Conservation (phyloP, 129 eudicot genomes). For the Kitagawia praeruptora region DNA sequence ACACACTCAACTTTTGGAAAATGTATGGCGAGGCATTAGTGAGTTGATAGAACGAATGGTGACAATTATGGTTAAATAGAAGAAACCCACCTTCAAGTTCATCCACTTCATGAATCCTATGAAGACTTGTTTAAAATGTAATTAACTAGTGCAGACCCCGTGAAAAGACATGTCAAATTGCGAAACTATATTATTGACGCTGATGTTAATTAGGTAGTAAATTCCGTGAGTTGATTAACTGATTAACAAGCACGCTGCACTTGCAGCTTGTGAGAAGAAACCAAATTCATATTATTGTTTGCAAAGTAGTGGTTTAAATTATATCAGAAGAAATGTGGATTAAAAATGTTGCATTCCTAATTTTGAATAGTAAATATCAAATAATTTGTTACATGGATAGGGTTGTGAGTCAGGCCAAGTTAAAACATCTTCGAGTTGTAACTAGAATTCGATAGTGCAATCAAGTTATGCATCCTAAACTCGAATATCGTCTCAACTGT, state of each 20-base stretch:
- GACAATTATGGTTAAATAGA: background rate
- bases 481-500: too few species aligned
- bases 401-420: too few species aligned
- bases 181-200: background rate
- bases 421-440: too few species aligned
- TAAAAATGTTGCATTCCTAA: too few species aligned
- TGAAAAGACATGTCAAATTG: background rate
- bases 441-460: too few species aligned
- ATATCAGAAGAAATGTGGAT: background rate
- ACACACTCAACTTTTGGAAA: background rate
- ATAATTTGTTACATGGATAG: too few species aligned
- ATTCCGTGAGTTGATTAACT: slow-evolving; percentile 6
- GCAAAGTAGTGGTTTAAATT: background rate
- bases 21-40: background rate
- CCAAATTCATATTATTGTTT: background rate
- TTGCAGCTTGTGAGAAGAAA: background rate
- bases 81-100: background rate
- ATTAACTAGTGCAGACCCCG: slow-evolving; percentile 12
- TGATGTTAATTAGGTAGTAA: background rate
- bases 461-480: too few species aligned
- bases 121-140: background rate
- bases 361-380: too few species aligned
- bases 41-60: slow-evolving; percentile 7
- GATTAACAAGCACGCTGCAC: background rate
- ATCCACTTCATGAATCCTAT: background rate